Base-by-base conservation (phyloP, 2,329 filamentous ascomycete species). In the Paracamarosporium sp. region DNA sequence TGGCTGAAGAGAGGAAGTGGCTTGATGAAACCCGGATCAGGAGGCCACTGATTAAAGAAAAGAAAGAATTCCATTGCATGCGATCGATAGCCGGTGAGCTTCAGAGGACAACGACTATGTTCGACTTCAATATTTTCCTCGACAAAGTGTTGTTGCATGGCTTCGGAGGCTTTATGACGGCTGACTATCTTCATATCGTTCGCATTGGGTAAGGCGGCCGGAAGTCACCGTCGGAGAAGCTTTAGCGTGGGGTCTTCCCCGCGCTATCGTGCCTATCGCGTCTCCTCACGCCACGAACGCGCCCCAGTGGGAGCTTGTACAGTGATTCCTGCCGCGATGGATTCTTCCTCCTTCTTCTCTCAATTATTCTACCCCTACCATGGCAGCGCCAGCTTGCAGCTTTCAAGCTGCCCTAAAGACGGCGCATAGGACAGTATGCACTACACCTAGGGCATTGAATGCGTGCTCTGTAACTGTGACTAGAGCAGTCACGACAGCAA, bases 1-100 rank as follows among this genome's bases (percentile, higher is more conserved):
- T 87, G 85, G 85, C 74, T 85, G 58, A 79, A 80, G 53, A 79
- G 83, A 50, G 82, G 82, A 2, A 78, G 77, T 60, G 78, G 77
- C 44, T 69, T 86, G 57, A 76, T 79, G 60, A 76, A 74, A 52
- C 59, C 67, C 35, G 81, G 79, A 17, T 77, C 78, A 38, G 78
- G 79, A 28, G 79, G 76, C 7, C 78, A 80, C 71, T 80, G 48
- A 62, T 41, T 15, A 13, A 17, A 11, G 11, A 9, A 22, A 40
- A 17, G 31, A 11, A 22, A 9, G 12, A 40, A 17, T 9, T 22
- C 17, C 9, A 2, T 9, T 9, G 22, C 15, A n/a, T 20, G 11
- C n/a, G 11, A 2, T 17, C 17, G 5, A 20, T 17, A 9, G 3
- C n/a, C 35, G 20, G 20, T 20, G 17, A 7, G 35, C 12, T 15